Conservation (phyloP, 139 green algal genomes). For the Chlamydomonas asymmetrica region DNA sequence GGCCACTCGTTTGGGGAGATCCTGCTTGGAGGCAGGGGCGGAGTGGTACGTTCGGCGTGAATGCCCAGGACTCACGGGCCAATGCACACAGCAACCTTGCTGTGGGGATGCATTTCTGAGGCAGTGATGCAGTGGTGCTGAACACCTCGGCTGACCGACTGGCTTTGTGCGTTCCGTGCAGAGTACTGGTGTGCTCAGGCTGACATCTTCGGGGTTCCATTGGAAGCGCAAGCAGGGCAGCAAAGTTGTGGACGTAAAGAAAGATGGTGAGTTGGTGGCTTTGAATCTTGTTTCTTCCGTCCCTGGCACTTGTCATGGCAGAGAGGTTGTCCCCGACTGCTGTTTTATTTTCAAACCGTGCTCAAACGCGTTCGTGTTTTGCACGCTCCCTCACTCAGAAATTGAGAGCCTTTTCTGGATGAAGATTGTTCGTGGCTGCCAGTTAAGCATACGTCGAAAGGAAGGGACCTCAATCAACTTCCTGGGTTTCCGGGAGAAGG, state of each 20-base stretch:
- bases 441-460: slow-evolving; percentile 61
- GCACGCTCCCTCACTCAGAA: too few relatives aligned
- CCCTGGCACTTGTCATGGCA: too few relatives aligned
- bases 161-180: too few relatives aligned
- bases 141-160: too few relatives aligned
- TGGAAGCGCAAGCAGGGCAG: slow-evolving; percentile 56
- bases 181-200: slow-evolving; percentile 46
- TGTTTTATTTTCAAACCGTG: neutral
- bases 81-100: neutral
- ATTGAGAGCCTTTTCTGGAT: slow-evolving; percentile 71
- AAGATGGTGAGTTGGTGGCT: slow-evolving; percentile 36
- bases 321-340: too few relatives aligned
- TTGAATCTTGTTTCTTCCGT: too few relatives aligned
- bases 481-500: slow-evolving; percentile 74
- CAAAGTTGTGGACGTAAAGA: slow-evolving; percentile 53
- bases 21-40: slow-evolving; percentile 20
- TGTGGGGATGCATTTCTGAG: too few relatives aligned
- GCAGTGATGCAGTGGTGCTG: too few relatives aligned
- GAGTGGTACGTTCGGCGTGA: slow-evolving; percentile 11
- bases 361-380: neutral
- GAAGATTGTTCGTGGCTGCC: slow-evolving; percentile 48
- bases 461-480: slow-evolving; percentile 59
- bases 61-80: neutral
- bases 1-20: slow-evolving; percentile 28
- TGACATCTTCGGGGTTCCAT: slow-evolving; percentile 41